Evolutionary conservation across 495 filamentous ascomycete species (phyloP).

Genomic region (Friedmanniomyces simplex): DNA sequence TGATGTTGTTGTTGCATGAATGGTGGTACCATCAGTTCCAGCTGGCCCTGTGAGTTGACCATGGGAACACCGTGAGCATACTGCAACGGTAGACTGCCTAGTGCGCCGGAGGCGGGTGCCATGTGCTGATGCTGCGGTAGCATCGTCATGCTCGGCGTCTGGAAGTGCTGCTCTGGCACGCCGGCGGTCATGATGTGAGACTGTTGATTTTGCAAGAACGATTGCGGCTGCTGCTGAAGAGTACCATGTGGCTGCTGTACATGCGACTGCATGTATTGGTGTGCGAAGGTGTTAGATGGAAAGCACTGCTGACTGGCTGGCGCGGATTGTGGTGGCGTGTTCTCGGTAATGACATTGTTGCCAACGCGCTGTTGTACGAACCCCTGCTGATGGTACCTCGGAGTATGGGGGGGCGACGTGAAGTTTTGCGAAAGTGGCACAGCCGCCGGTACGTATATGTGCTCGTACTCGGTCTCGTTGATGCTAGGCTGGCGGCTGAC

Average conservation of each 20-base stretch:
- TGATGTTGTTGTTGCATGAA: conserved; percentile 7
- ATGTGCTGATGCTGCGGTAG: neutral
- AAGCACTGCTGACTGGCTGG: conserved; percentile 33
- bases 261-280: neutral
- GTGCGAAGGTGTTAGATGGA: conserved; percentile 10
- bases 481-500: conserved; percentile 19
- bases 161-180: conserved; percentile 15
- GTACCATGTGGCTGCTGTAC: neutral
- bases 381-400: conserved; percentile 24
- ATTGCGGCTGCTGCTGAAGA: neutral
- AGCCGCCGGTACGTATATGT: conserved; percentile 18
- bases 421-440: conserved; percentile 11
- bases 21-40: conserved; percentile 8
- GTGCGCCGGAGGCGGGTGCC: neutral
- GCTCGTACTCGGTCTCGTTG: conserved; percentile 20
- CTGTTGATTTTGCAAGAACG: neutral
- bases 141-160: neutral
- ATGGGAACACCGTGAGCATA: conserved; percentile 20
- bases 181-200: conserved; percentile 5
- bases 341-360: conserved; percentile 21
- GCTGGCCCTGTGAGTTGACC: conserved; percentile 11
- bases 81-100: conserved; percentile 1
- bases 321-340: conserved; percentile 34
- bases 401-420: conserved; percentile 32
- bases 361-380: conserved; percentile 5